These are phyloP conservation scores for Vitis cinerea DNA, from an alignment of 164 flowering plant genomes.

Conservation along the genomic window DNA sequence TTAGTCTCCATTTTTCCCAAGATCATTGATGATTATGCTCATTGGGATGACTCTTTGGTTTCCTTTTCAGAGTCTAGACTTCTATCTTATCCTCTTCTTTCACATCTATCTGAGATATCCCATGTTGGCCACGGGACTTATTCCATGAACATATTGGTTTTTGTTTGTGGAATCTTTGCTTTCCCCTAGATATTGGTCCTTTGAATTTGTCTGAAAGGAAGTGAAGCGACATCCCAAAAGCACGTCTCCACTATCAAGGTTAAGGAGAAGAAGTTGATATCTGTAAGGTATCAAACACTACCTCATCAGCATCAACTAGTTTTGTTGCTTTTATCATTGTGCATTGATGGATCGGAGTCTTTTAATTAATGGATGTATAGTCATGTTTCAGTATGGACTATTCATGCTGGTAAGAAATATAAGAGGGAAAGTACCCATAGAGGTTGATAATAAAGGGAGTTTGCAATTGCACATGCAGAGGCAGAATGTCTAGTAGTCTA, in stretches of 20 bases:
- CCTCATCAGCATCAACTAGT: neutral
- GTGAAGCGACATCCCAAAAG: too few species aligned
- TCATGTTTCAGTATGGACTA: neutral
- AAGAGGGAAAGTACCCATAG: neutral
- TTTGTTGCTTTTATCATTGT: neutral
- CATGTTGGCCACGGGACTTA: neutral
- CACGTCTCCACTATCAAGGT: too few species aligned
- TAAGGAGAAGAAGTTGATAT: neutral
- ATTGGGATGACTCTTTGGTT: neutral
- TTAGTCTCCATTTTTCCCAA: too few species aligned
- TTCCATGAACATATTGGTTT: neutral
- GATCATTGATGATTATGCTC: neutral
- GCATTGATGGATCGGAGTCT: neutral
- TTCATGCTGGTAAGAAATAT: neutral
- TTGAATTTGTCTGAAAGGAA: neutral
- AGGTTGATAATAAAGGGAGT: neutral
- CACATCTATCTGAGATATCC: neutral
- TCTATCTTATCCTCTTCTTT: neutral
- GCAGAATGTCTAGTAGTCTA: constrained; percentile 4
- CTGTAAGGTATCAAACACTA: neutral
- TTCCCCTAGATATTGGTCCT: neutral
- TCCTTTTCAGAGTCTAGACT: neutral
- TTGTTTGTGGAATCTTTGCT: neutral
- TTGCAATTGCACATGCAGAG: neutral
- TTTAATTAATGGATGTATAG: neutral